A percentile compares a stretch with the other conserved stretches of the same genome.
Conservation (phyloP, 2,329 filamentous ascomycete genomes). For the Aspergillus nomiae region DNA sequence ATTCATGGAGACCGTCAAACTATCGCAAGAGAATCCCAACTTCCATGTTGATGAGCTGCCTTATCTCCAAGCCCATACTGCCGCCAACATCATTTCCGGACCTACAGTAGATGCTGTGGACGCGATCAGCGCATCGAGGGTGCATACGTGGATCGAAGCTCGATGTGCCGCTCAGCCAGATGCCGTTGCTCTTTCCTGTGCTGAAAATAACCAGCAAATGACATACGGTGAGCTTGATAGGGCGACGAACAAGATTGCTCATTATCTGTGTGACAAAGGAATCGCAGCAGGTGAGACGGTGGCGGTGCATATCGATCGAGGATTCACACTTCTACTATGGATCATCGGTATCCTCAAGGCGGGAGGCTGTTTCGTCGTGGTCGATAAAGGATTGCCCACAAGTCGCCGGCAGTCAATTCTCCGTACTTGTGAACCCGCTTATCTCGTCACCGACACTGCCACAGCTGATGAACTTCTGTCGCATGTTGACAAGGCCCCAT, state of each 20-base stretch:
- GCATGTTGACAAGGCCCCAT: neutral
- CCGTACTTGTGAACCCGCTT: neutral
- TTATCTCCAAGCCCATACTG: neutral
- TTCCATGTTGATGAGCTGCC: neutral
- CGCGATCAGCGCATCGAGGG: neutral
- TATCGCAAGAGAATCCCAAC: neutral
- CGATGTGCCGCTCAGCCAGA: neutral
- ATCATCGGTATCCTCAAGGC: neutral
- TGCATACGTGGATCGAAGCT: neutral
- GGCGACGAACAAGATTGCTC: neutral
- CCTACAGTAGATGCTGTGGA: neutral
- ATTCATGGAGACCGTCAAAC: neutral
- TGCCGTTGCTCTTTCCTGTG: neutral
- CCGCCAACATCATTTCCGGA: neutral
- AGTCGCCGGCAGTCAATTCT: neutral
- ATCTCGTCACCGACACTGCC: neutral
- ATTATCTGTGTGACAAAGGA: neutral
- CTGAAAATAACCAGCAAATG: neutral
- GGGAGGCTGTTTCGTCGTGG: neutral
- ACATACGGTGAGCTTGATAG: neutral
- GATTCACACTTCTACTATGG: neutral
- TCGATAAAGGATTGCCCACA: neutral
- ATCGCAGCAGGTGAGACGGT: neutral
- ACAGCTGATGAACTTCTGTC: neutral
- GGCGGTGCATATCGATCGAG: neutral